A percentile compares a stretch with the other conserved stretches of the same genome.
These are phyloP conservation scores for Hirschfeldia incana DNA, from an alignment of 345 rosid genomes.

Conservation along the genomic window DNA sequence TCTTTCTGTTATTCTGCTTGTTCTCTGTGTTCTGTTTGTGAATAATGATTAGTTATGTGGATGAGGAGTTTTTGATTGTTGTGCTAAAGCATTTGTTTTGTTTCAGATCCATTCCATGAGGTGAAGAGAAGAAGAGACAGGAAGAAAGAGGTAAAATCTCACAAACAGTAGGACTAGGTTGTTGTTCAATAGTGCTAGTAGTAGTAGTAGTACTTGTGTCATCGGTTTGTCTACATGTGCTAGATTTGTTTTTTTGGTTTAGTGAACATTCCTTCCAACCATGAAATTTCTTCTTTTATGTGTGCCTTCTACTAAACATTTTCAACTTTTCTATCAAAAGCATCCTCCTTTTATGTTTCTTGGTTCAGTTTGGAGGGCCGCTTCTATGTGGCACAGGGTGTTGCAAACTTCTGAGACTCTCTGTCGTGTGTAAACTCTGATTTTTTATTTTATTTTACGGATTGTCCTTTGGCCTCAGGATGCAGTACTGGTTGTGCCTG, in stretches of 20 bases:
- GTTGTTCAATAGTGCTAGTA: neutral
- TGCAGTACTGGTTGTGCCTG: slow-evolving; percentile 6
- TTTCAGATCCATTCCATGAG: slow-evolving; percentile 12
- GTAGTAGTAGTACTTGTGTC: neutral
- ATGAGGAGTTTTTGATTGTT: neutral
- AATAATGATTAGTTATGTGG: neutral
- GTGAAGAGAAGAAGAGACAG: slow-evolving; percentile 16
- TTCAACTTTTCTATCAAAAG: neutral
- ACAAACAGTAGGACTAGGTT: neutral
- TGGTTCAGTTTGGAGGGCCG: neutral
- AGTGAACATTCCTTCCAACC: neutral
- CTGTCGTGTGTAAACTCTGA: neutral
- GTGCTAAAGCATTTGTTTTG: neutral
- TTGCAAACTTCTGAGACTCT: neutral
- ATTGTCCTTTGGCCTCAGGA: neutral
- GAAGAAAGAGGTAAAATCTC: slow-evolving; percentile 10
- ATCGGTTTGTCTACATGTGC: neutral
- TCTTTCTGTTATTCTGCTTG: no score
- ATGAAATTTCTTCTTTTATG: neutral
- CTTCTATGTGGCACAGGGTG: neutral
- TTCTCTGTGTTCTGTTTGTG: neutral
- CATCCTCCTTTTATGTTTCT: neutral
- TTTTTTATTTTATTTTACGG: neutral
- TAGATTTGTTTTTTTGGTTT: neutral
- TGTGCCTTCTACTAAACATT: neutral